Conservation (phyloP, 2,329 filamentous ascomycete genomes). For the Pseudogymnoascus sp. region DNA sequence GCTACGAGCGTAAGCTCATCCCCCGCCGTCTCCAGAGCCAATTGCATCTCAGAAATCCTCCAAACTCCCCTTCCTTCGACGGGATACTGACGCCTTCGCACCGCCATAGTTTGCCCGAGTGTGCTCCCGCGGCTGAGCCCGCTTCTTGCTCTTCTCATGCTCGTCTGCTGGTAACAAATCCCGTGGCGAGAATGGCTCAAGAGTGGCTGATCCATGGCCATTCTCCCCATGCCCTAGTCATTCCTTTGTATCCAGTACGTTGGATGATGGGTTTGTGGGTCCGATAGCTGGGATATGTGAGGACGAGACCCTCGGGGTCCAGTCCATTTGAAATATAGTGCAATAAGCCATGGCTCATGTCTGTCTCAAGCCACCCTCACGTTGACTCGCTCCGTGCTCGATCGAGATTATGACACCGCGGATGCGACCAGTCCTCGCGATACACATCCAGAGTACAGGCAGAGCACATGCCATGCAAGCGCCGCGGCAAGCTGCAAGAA, state of each 20-base stretch:
- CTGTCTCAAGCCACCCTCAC: neutral
- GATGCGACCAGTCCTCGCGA: neutral
- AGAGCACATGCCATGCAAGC: neutral
- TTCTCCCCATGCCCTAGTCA: neutral
- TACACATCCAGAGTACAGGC: neutral
- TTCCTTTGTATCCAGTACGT: conserved; percentile 7
- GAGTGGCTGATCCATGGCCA: neutral
- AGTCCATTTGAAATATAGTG: neutral
- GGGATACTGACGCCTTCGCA: neutral
- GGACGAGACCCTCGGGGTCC: conserved; percentile 1
- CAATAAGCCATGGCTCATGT: neutral
- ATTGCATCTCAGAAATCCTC: neutral
- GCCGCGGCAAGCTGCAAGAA: conserved; percentile 4
- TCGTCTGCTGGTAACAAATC: conserved; percentile 1
- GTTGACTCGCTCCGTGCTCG: neutral
- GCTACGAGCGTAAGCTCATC: neutral
- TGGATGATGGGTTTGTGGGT: conserved; percentile 4
- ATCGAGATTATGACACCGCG: neutral
- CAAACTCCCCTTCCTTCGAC: neutral
- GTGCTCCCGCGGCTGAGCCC: neutral
- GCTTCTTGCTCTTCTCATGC: neutral
- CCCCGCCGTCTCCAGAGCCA: neutral
- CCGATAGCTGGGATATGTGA: neutral
- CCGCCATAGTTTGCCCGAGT: neutral
- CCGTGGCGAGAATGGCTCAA: neutral